Base-by-base conservation (phyloP, 768 basidiomycete species). In the Arthromyces matolae region DNA sequence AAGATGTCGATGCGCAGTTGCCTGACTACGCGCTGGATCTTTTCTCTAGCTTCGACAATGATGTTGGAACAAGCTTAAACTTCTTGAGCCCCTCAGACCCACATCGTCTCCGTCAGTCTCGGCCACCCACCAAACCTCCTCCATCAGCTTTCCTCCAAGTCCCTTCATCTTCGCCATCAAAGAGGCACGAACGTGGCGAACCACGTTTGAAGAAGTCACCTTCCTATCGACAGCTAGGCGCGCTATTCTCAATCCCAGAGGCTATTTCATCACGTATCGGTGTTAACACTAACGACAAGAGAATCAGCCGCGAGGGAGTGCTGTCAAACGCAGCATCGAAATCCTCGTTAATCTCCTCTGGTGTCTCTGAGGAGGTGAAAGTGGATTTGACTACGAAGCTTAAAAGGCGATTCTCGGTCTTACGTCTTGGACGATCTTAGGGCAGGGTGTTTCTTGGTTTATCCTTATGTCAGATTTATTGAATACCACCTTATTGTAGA, bases 21-120 rank as follows among this genome's bases (percentile, higher is more conserved):
- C 57, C 57, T 28, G 57, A 56, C 39, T 58, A 58, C 50, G 57
- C 50, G 14, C 40, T 58, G 4, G 57, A 53, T 25, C 57, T 58
- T 29, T 52, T 58, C 47, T 53, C 54, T 12, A 47, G 50, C 45
- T 56, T 58, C 28, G 57, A 58, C 32, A 40, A 39, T 29, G 32
- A 32, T 23, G 23, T 41, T 36, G 43, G 45, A n/a, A n/a, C n/a
- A n/a, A n/a, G n/a, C 28, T 33, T 46, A 12, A 34, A 42, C 33
- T 28, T 54, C 19, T 36, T 47, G 12, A 28, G 35, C 28, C 14
- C 47, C 37, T 23, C 35, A 7, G 28, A n/a, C 28, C 20, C 13
- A 45, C 23, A 20, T 36, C 28, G 38, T 13, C 27, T 40, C 36
- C 36, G 14, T 12, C 28, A 4, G 24, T 18, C 28, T 27, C 33